Conservation (phyloP, 225 moss, liverwort and hornwort species). For the Rhytidiadelphus loreus region DNA sequence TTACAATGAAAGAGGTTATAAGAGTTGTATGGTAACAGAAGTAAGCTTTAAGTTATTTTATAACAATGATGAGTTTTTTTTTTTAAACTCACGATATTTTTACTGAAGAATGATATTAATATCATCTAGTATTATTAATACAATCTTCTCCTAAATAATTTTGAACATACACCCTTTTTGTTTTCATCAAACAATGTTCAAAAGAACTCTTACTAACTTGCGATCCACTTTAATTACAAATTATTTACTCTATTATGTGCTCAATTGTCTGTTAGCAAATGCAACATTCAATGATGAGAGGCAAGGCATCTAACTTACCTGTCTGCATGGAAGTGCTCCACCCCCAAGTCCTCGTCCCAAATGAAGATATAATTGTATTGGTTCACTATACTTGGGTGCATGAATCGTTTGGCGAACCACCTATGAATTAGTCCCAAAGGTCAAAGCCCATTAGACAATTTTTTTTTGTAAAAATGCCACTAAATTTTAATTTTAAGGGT, state of each 20-base stretch:
- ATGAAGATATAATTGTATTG: conserved; percentile 41
- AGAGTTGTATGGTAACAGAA: neutral
- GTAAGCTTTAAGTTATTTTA: neutral
- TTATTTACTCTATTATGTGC: too few relatives aligned
- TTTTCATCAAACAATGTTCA: neutral
- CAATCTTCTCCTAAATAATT: neutral
- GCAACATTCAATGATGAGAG: neutral
- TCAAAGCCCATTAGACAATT: neutral
- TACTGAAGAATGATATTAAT: neutral
- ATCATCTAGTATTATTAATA: neutral
- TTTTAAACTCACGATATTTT: neutral
- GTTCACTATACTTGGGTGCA: conserved; percentile 39
- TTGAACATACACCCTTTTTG: neutral
- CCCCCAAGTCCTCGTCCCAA: conserved; percentile 49
- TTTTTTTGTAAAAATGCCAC: too few relatives aligned
- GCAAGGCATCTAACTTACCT: neutral
- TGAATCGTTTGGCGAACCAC: conserved; percentile 53
- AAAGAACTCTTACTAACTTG: neutral
- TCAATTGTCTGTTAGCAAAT: neutral
- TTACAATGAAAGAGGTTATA: neutral
- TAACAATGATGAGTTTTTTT: neutral
- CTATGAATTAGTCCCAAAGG: neutral
- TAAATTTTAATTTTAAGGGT: too few relatives aligned
- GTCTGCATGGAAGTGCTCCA: conserved; percentile 23
- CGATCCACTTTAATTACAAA: neutral